Conservation (phyloP, 768 basidiomycete species). For the Trametes villosa region DNA sequence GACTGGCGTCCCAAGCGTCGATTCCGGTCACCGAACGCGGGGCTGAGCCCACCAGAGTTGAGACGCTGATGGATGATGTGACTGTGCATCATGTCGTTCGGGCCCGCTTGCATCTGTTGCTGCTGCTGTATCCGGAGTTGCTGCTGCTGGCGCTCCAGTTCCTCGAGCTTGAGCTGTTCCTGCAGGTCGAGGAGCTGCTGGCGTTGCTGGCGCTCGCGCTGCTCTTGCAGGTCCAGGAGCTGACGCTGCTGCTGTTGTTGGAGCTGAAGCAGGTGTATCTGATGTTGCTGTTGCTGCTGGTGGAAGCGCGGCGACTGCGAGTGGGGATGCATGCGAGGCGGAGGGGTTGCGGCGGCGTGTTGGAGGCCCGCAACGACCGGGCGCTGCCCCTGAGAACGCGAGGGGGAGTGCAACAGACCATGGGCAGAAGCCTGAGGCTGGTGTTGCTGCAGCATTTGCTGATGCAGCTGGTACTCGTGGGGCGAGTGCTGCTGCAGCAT, state of each 20-base stretch:
- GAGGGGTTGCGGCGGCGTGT: slow-evolving; percentile 58
- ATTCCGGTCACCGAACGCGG: slow-evolving; percentile 50
- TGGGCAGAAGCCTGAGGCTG: slow-evolving; percentile 16
- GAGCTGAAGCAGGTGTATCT: slow-evolving; percentile 67
- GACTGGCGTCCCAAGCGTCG: slow-evolving; percentile 53
- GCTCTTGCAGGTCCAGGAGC: slow-evolving; percentile 35
- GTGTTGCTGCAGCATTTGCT: slow-evolving; percentile 43
- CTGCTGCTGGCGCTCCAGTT: slow-evolving; percentile 49
- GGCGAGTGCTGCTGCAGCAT: too few relatives aligned
- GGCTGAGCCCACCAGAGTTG: slow-evolving; percentile 45
- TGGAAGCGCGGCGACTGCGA: slow-evolving; percentile 82
- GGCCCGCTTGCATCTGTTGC: slow-evolving; percentile 24
- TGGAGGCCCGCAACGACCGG: slow-evolving; percentile 22
- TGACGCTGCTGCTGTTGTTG: slow-evolving; percentile 55
- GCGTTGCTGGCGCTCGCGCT: slow-evolving; percentile 37
- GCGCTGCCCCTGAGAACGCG: slow-evolving; percentile 17
- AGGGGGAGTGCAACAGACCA: slow-evolving; percentile 10
- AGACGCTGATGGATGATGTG: slow-evolving; percentile 45
- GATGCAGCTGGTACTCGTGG: slow-evolving; percentile 44
- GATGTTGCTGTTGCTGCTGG: slow-evolving; percentile 71
- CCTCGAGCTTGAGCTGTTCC: slow-evolving; percentile 60
- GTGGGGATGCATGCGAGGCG: slow-evolving; percentile 73
- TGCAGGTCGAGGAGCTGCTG: slow-evolving; percentile 58
- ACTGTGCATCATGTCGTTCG: slow-evolving; percentile 29
- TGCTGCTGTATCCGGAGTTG: slow-evolving; percentile 36